These are phyloP conservation scores for Trichoderma sp. DNA, from an alignment of 2,329 filamentous ascomycete genomes.

Conservation along the genomic window DNA sequence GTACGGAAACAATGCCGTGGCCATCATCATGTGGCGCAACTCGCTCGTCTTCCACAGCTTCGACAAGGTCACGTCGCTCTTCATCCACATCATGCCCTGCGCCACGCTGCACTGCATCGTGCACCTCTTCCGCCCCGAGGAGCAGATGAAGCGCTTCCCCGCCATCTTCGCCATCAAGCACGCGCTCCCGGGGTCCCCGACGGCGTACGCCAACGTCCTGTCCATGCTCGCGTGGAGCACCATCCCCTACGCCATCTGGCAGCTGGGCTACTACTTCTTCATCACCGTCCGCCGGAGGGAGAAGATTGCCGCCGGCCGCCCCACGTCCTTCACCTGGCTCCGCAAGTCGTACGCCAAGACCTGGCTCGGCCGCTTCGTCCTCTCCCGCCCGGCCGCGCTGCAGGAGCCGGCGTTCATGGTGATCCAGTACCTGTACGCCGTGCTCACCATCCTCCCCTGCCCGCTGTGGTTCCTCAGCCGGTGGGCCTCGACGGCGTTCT, in stretches of 20 bases:
- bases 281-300: slow-evolving; percentile 94
- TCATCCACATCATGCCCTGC: slow-evolving; percentile 99
- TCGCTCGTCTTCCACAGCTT: slow-evolving; percentile 97
- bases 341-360: slow-evolving; percentile 86
- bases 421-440: slow-evolving; percentile 90
- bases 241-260: slow-evolving; percentile 90
- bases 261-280: slow-evolving; percentile 87
- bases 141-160: slow-evolving; percentile 73
- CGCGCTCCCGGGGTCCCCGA: slow-evolving; percentile 67
- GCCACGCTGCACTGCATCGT: slow-evolving; percentile 90
- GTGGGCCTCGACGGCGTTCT: slow-evolving; percentile 75
- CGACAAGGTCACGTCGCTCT: slow-evolving; percentile 97
- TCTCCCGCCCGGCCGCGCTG: slow-evolving; percentile 71
- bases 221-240: slow-evolving; percentile 96
- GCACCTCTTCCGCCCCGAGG: slow-evolving; percentile 70
- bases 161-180: slow-evolving; percentile 81
- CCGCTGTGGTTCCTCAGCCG: slow-evolving; percentile 92
- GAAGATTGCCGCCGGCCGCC: slow-evolving; percentile 92
- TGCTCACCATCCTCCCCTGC: slow-evolving; percentile 91
- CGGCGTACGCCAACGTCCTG: slow-evolving; percentile 73
- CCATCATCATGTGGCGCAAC: slow-evolving; percentile 99
- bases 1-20: slow-evolving; percentile 94
- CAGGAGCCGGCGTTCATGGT: slow-evolving; percentile 94
- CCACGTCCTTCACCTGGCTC: slow-evolving; percentile 97
- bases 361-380: slow-evolving; percentile 83